Evolutionary conservation across 2,329 filamentous ascomycete species (phyloP), one percentile per base, ranked within the genome.

Genomic region (Diplodia sapinea): DNA sequence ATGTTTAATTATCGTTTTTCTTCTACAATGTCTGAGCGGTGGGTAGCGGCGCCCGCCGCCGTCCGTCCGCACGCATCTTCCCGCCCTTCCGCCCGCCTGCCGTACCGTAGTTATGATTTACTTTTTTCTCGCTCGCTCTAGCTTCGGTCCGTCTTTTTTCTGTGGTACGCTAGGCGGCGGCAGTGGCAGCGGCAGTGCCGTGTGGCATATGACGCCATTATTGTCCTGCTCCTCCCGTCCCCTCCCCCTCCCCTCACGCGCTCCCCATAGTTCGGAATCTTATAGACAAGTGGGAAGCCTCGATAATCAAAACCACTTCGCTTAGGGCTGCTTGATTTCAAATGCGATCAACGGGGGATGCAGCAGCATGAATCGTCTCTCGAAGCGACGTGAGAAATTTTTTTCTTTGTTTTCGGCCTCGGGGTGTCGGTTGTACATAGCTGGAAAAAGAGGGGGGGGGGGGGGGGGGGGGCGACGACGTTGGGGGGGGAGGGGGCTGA

Each of bases 101-200:
- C 50, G 29, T 56, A 52, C 50, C 50, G 50, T 6, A 31, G 23
- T 55, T 55, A 55, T 17, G 43, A 49, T 52, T 52, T 52, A 29
- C 50, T 55, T 55, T 55, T 55, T 17, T 13, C 17, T 51, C 9
- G 8, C 36, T 38, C n/a, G 43, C 43, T 47, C 43, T 47, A n/a
- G 43, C 17, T 20, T 47, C 43, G 43, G 43, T 9, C 29, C 26
- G 26, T 26, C 7, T 33, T 33, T 9, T 54, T 13, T n/a, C 29
- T 55, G 51, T 36, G 51, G 51, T 55, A 55, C 51, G 13, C 51
- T 55, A 55, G 51, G 23, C 26, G 17, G 23, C 23, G 49, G 11
- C 11, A 26, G 9, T 5, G n/a, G 43, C 43, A 13, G 33, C 40
- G 43, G 17, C n/a, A n/a, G 20, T 47, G 9, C 43, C 43, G 43